phyloP scores from a whole-genome alignment of 495 filamentous ascomycete species.

The Aspergillus nanangensis region DNA sequence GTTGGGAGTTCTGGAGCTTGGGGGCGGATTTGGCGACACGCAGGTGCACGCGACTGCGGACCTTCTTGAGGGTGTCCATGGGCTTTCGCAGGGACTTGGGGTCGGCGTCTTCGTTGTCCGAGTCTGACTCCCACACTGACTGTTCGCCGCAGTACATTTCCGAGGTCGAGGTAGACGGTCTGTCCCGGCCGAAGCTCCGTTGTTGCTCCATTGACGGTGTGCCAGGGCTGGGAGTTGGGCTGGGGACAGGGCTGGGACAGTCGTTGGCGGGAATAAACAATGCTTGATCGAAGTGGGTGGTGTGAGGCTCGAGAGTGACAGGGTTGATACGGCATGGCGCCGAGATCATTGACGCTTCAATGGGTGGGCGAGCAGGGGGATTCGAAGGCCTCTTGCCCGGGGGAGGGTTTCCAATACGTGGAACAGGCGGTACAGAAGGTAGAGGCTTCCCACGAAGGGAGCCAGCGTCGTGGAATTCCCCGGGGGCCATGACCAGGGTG shows the following conservation, averaged over 20 bases:
- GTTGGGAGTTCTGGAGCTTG: conserved; percentile 21
- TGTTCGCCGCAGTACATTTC: conserved; percentile 35
- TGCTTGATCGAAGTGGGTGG: conserved; percentile 41
- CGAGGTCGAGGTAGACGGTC: conserved; percentile 40
- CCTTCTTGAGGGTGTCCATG: conserved; percentile 43
- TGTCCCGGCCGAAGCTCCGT: conserved; percentile 19
- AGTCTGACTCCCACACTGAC: conserved; percentile 46
- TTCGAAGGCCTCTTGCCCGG: conserved; percentile 26
- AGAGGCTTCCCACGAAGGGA: conserved; percentile 32
- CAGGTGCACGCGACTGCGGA: conserved; percentile 43
- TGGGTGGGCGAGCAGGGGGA: conserved; percentile 24
- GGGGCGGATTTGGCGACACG: conserved; percentile 41
- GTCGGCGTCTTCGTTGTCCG: conserved; percentile 34
- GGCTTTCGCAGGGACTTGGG: conserved; percentile 37
- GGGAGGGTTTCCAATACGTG: conserved; percentile 16
- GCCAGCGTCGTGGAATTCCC: conserved; percentile 22
- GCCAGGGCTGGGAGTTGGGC: conserved; percentile 19
- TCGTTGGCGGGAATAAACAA: conserved; percentile 43
- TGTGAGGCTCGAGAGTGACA: conserved; percentile 41
- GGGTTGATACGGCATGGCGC: conserved; percentile 39
- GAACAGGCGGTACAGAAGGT: conserved; percentile 28
- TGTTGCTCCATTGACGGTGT: conserved; percentile 30
- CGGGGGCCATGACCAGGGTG: conserved; percentile 32
- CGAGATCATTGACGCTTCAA: conserved; percentile 42
- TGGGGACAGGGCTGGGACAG: conserved; percentile 38